Base-by-base conservation (phyloP, 192 early-diverging fungal species). In the Dissophora globulifera region DNA sequence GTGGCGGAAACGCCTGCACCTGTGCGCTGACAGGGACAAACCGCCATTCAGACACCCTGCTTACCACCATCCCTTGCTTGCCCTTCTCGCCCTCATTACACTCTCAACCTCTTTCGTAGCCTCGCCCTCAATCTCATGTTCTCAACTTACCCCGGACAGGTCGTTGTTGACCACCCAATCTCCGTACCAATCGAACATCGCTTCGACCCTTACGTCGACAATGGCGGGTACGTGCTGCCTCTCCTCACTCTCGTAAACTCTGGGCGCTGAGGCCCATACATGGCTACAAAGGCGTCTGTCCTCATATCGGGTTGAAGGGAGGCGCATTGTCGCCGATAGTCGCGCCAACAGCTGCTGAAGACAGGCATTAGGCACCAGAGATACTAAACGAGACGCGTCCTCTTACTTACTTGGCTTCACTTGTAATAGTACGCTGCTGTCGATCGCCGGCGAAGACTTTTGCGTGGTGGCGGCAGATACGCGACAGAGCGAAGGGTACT, bases 401-500 rank as follows among this genome's bases (percentile, higher is more conserved):
- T 10, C 1, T 32, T 35, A 17, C 2, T 51, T 51, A 11, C 46
- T 1, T 47, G n/a, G n/a, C 22, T 20, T 20, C 7, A 27, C 41
- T 31, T 50, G 12, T 26, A n/a, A 19, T 67, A 70, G 72, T 33
- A 76, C 72, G 57, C 84, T 91, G 57, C 70, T 97, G 46, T 94
- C 94, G 31, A 93, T 99, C 81, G 93, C 95, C n/a, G 98, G 98
- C 22, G 82, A 92, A 26, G 96, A 98, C 84, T 99, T 92, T 69
- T 93, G 91, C 69, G 78, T 98, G 6, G 83, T 99, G 10, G 98
- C 96, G n/a, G 90, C 92, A 8, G 96, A 99, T 81, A 96, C 98
- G 7, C 92, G 96, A 46, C 94, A 97, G 79, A 94, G 93, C 72
- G 90, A 93, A 78, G 95, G 94, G 31, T 98, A 96, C 86, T 86